A percentile compares a stretch with the other conserved stretches of the same genome.
These are phyloP conservation scores for Myotisia sp. DNA, from an alignment of 2,329 filamentous ascomycete species.

Conservation along the genomic window DNA sequence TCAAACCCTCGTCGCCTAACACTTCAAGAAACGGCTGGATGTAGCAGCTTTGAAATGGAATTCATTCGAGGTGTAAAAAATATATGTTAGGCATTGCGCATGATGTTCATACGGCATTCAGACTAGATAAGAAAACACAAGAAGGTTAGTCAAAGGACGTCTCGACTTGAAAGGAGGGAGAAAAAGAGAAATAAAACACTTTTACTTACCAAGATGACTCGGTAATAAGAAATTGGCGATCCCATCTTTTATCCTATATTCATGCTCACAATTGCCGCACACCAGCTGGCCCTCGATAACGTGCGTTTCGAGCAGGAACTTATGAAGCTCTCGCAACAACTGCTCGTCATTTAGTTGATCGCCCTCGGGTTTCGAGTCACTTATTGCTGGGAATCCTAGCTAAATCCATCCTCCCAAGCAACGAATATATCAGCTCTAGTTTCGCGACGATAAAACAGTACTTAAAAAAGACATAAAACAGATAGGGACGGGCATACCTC, in stretches of 20 bases:
- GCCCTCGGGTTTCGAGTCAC: slow-evolving; percentile 48
- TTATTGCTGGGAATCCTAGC: slow-evolving; percentile 66
- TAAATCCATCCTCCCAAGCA: slow-evolving; percentile 33
- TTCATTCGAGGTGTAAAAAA: too few relatives aligned
- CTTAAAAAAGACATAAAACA: too few relatives aligned
- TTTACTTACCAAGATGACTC: slow-evolving; percentile 55
- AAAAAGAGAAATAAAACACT: neutral
- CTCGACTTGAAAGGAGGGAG: too few relatives aligned
- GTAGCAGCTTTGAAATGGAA: too few relatives aligned
- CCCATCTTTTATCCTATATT: slow-evolving; percentile 88
- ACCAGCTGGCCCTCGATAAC: slow-evolving; percentile 78
- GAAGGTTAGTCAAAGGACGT: too few relatives aligned
- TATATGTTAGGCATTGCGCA: too few relatives aligned
- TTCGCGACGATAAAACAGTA: too few relatives aligned
- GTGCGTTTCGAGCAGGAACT: slow-evolving; percentile 73
- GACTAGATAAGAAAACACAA: too few relatives aligned
- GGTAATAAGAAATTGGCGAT: slow-evolving; percentile 93
- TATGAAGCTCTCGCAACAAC: slow-evolving; percentile 63
- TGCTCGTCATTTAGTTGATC: slow-evolving; percentile 52
- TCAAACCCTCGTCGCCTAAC: too few relatives aligned
- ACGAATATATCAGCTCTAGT: too few relatives aligned
- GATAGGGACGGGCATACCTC: slow-evolving; percentile 44
- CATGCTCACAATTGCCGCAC: slow-evolving; percentile 81
- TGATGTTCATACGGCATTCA: too few relatives aligned
- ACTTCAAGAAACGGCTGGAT: too few relatives aligned